Evolutionary conservation across 495 filamentous ascomycete genomes (phyloP), one percentile per base, ranked within the genome.

Genomic region (Penicillium paradoxum): DNA sequence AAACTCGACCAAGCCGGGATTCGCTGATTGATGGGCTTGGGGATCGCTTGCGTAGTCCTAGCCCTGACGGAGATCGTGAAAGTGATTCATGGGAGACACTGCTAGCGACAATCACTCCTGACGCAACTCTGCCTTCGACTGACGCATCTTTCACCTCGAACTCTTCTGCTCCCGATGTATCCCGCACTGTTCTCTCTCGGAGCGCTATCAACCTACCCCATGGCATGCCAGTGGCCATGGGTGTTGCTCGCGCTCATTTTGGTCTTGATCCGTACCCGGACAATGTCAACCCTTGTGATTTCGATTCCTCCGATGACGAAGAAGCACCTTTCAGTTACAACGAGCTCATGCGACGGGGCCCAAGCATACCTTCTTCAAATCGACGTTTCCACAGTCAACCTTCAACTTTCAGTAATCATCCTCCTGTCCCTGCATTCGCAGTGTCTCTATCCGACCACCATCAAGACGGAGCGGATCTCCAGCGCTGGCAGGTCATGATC

Each of bases 1-100:
- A 56, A 33, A 55, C 25, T n/a, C 49, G 60, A 36, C 49, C 51
- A 14, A 45, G 24, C 41, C 59, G 58, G 15, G 69, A 68, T 13
- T 33, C 67, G 7, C 41, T 47, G 34, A 59, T 85, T 5, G 86
- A 92, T 72, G 90, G 90, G 13, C 77, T 95, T 25, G 90, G 90
- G 14, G 90, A 95, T 66, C 84, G 89, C 34, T 83, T 89, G 49
- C 81, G 90, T 37, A 95, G 90, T 61, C 72, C 87, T 45, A 91
- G 87, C 65, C 87, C 90, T 2, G 86, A 88, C 42, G 81, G 70
- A 30, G 83, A 73, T 14, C 65, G 83, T 40, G 64, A 66, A n/a
- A 64, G 57, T 45, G 77, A 79, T 45, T 75, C 78, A 15, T 96
- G 91, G 91, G 85, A 91, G 42, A 89, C 84, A 9, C 78, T 95